Evolutionary conservation across 2,329 filamentous ascomycete genomes (phyloP).

Genomic region (Cryphonectria radicalis): DNA sequence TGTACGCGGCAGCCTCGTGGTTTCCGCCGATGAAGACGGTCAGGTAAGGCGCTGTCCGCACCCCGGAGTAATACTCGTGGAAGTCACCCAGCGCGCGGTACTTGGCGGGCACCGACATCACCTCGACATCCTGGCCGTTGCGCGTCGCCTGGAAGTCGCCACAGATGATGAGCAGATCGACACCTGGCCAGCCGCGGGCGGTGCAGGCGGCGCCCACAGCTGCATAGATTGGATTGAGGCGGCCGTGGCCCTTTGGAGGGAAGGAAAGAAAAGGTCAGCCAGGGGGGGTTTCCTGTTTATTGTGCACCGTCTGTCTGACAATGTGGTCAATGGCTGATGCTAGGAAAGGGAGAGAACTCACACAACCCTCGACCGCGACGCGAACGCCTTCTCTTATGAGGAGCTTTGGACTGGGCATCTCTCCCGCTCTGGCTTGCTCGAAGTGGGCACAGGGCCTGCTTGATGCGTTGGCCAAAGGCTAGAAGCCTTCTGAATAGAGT

Average conservation of each 20-base stretch:
- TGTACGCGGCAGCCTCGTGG: constrained; percentile 88
- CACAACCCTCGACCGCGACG: constrained; percentile 28
- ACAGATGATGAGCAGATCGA: constrained; percentile 92
- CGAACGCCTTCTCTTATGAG: constrained; percentile 33
- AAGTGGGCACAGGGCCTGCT: neutral
- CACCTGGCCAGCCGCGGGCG: constrained; percentile 74
- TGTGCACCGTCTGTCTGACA: neutral
- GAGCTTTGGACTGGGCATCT: constrained; percentile 11
- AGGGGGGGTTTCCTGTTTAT: neutral
- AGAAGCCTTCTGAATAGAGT: neutral
- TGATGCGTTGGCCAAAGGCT: neutral
- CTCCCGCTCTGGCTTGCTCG: neutral
- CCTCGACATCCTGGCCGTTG: constrained; percentile 83
- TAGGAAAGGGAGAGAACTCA: neutral
- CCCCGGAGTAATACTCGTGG: constrained; percentile 88
- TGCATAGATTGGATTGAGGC: constrained; percentile 87
- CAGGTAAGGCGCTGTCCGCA: constrained; percentile 77
- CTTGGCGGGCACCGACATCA: constrained; percentile 88
- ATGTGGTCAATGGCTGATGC: neutral
- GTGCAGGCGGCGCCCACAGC: constrained; percentile 72
- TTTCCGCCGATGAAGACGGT: constrained; percentile 95
- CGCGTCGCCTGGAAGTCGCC: constrained; percentile 88
- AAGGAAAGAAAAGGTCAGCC: too few species aligned
- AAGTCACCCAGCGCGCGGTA: constrained; percentile 91
- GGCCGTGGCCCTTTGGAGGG: constrained; percentile 78